Percentiles rank a stretch among this genome's conserved stretches.
Evolutionary conservation across 148 eudicot genomes (phyloP).

Genomic region (Vaccinium vitisidaea): DNA sequence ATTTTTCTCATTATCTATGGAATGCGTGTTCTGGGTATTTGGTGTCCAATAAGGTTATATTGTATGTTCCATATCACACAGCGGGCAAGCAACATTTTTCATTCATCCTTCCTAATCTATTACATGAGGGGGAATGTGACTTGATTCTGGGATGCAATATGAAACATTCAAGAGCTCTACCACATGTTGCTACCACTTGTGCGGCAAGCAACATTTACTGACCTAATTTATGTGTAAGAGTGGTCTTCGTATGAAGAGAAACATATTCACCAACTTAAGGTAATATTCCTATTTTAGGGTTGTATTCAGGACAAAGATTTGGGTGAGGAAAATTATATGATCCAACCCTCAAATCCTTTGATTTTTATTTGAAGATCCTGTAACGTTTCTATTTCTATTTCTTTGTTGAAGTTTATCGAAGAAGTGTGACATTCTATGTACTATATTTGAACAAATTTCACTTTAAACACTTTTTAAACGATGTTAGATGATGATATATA

Average conservation of each 20-base stretch:
- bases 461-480: too few species aligned
- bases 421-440: too few species aligned
- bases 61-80: not conserved
- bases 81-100: not conserved
- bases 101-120: too few species aligned
- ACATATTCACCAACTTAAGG: not conserved
- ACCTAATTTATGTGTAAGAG: not conserved
- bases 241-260: not conserved
- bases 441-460: too few species aligned
- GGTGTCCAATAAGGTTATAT: not conserved
- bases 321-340: not conserved
- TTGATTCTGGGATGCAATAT: too few species aligned
- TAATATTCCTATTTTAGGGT: not conserved
- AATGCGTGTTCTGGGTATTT: not conserved
- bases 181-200: too few species aligned
- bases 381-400: too few species aligned
- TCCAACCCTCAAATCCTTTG: not conserved
- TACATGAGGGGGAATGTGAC: too few species aligned
- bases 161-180: too few species aligned
- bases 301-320: not conserved
- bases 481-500: too few species aligned
- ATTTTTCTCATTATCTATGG: slow-evolving; percentile 9
- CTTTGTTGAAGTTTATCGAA: too few species aligned
- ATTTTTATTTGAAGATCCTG: not conserved
- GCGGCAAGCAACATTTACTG: not conserved